Conservation (phyloP, 202 grass and related monocot species). For the Dendrocalamus latiflorus region DNA sequence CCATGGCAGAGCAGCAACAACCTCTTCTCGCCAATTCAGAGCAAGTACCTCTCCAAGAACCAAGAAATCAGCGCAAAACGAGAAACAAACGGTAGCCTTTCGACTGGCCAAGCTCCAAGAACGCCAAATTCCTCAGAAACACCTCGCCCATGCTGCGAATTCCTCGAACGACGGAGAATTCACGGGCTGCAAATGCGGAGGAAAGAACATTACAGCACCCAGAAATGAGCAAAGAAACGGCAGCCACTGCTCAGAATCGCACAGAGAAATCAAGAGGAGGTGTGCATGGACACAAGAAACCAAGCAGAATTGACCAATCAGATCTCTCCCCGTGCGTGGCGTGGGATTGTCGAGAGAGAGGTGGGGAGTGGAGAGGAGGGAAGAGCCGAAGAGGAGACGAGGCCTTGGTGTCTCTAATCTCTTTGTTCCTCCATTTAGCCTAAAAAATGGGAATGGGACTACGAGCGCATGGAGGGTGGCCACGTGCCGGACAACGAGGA, state of each 20-base stretch:
- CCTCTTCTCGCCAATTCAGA: neutral
- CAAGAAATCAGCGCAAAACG: conserved; percentile 3
- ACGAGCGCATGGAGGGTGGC: conserved; percentile 35
- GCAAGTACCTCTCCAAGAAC: neutral
- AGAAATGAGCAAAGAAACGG: conserved; percentile 2
- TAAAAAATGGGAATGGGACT: conserved; percentile 25
- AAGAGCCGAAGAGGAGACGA: conserved; percentile 14
- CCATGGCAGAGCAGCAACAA: neutral
- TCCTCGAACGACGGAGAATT: neutral
- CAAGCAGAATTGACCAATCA: neutral
- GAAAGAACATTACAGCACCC: conserved; percentile 11
- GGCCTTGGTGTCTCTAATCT: conserved; percentile 47
- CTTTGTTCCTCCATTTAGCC: conserved; percentile 23
- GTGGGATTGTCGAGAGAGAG: neutral
- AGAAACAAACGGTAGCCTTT: neutral
- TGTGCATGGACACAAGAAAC: neutral
- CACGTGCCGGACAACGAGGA: conserved; percentile 42
- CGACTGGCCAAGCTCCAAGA: neutral
- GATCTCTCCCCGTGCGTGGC: neutral
- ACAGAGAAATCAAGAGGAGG: neutral
- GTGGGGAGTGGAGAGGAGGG: neutral
- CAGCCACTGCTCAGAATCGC: neutral
- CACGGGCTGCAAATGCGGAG: neutral
- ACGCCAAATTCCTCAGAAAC: neutral
- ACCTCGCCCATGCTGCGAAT: neutral